A percentile compares a stretch with the other conserved stretches of the same genome.
Evolutionary conservation across 2,329 filamentous ascomycete species (phyloP).

Genomic region (Fusarium coicis): DNA sequence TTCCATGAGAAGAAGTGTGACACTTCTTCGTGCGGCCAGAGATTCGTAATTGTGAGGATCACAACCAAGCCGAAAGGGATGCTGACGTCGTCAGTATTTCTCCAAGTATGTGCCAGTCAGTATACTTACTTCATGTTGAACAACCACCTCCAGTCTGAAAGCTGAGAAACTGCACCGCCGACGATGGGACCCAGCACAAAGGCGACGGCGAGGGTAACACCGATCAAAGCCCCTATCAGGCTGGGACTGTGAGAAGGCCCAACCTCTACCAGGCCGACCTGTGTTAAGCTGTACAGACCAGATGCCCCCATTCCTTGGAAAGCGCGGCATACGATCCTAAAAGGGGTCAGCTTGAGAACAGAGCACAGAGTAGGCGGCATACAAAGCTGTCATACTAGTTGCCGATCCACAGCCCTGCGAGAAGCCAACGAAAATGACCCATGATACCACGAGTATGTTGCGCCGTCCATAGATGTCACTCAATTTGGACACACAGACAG

Average conservation of each 20-base stretch:
- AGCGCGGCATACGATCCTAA: conserved; percentile 66
- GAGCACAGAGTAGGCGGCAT: conserved; percentile 37
- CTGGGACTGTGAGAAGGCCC: conserved; percentile 64
- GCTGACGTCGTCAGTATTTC: conserved; percentile 47
- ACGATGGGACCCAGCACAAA: conserved; percentile 69
- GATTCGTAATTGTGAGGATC: conserved; percentile 58
- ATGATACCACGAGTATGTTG: conserved; percentile 61
- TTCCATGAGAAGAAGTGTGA: conserved; percentile 52
- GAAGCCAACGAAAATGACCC: conserved; percentile 65
- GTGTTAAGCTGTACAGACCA: conserved; percentile 69
- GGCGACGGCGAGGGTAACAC: conserved; percentile 65
- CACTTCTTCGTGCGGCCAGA: conserved; percentile 56
- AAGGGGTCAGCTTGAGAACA: conserved; percentile 30
- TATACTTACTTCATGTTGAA: conserved; percentile 69
- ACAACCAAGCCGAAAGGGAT: conserved; percentile 61
- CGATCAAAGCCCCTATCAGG: conserved; percentile 65
- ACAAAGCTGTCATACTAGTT: conserved; percentile 63
- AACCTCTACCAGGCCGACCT: conserved; percentile 67
- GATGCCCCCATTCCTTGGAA: conserved; percentile 71
- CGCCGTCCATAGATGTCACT: conserved; percentile 69
- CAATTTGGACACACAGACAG: conserved; percentile 67
- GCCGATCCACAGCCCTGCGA: conserved; percentile 65
- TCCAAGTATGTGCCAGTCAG: neutral
- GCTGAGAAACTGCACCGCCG: conserved; percentile 65
- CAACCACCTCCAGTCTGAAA: conserved; percentile 67